Evolutionary conservation across 2,329 filamentous ascomycete genomes (phyloP), one percentile per base, ranked within the genome.

Genomic region (Fusarium dimerum): DNA sequence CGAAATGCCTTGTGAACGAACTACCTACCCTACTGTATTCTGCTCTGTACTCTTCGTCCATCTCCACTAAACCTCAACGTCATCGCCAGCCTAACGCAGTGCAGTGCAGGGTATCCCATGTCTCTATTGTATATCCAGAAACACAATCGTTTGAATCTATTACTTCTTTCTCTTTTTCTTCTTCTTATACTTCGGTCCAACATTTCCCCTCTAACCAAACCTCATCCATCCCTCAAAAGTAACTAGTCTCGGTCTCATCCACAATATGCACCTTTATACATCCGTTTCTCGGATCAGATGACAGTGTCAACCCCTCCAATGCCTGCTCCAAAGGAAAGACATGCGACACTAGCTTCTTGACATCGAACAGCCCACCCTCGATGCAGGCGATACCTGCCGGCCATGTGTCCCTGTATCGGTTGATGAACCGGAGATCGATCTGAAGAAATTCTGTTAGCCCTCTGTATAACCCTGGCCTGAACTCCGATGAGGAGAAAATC

Each of bases 341-440:
- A 66, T 89, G 85, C 11, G 85, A 84, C 4, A 89, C 79, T 39
- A 70, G 51, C 45, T 77, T 78, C 63, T 84, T 84, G 17, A 87
- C 71, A 63, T 88, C 78, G 9, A 89, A 65, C 1, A 88, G 75
- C 0, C 80, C 80, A 4, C 83, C 82, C 40, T 76, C 77, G 29
- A 89, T 64, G 44, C 81, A 82, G 7, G 80, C 75, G 34, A 89
- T 85, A 0, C 83, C 86, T 0, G 81, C 78, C 0, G 86, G 85
- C 86, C 86, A 89, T 0, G 85, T 88, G 62, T 89, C 84, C 40
- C 79, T 76, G 65, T 89, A 89, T 8, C 86, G 77, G 67, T 89
- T 88, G 65, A 88, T 89, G 70, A 89, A 89, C 38, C 80, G 82
- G 26, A 89, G 73, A 59, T 88, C 78, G 57, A 89, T 87, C 64